Conservation (phyloP, 2,329 filamentous ascomycete genomes). For the Monosporascus sp. region DNA sequence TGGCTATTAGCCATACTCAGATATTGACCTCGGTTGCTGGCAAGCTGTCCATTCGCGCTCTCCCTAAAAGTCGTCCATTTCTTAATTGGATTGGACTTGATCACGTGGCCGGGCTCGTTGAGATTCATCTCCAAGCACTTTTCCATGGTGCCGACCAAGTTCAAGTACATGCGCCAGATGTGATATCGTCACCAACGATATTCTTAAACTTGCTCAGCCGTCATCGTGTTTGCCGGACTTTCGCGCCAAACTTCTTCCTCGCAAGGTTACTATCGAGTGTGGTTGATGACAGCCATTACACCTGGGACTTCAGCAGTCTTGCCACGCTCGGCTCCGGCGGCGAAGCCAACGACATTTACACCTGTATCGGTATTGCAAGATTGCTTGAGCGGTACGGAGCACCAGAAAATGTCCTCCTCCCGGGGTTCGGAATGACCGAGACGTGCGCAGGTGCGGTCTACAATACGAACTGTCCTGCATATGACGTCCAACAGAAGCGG, state of each 20-base stretch:
- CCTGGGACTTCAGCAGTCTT: conserved; percentile 26
- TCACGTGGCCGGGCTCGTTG: conserved; percentile 46
- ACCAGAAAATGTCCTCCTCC: conserved; percentile 27
- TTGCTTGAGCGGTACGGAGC: conserved; percentile 28
- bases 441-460: conserved; percentile 46
- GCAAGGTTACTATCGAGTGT: conserved; percentile 15
- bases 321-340: conserved; percentile 36
- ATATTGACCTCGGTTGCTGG: conserved; percentile 34
- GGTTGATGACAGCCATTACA: background rate
- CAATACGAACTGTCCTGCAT: conserved; percentile 33
- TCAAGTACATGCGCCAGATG: conserved; percentile 36
- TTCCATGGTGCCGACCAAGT: conserved; percentile 36
- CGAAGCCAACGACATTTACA: conserved; percentile 36
- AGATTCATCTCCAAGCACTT: conserved; percentile 47
- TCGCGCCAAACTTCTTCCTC: conserved; percentile 37
- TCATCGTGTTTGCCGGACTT: conserved; percentile 37
- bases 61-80: conserved; percentile 26
- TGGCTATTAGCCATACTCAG: conserved; percentile 37
- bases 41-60: conserved; percentile 28
- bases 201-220: conserved; percentile 35
- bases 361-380: conserved; percentile 21
- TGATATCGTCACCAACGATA: conserved; percentile 31
- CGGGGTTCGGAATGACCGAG: conserved; percentile 48
- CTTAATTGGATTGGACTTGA: conserved; percentile 48
- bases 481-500: conserved; percentile 26